phyloP scores from a whole-genome alignment of 768 basidiomycete species.

The Lentinus brumalis region DNA sequence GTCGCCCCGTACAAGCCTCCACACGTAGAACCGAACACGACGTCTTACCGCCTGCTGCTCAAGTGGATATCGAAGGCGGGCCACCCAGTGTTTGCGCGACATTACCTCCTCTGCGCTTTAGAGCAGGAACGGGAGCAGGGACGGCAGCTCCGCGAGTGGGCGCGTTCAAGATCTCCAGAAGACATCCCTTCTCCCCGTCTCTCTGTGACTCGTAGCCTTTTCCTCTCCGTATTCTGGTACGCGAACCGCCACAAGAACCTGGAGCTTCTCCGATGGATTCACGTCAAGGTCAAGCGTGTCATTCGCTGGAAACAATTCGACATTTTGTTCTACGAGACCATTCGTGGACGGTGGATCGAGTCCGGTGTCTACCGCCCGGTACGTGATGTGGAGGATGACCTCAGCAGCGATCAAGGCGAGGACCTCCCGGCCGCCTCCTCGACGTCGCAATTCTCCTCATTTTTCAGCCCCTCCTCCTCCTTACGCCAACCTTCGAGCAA shows the following conservation, averaged over 20 bases:
- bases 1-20: conserved; percentile 41
- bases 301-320: conserved; percentile 52
- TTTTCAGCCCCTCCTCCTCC: conserved; percentile 20
- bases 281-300: conserved; percentile 45
- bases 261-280: conserved; percentile 63
- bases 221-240: conserved; percentile 59
- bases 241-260: conserved; percentile 61
- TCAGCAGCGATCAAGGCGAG: background rate
- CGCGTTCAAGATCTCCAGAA: conserved; percentile 23
- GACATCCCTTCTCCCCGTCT: conserved; percentile 53
- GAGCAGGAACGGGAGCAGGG: conserved; percentile 41
- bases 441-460: conserved; percentile 14
- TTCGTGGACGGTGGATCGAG: conserved; percentile 25
- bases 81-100: conserved; percentile 59
- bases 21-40: conserved; percentile 62
- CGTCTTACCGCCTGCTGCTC: conserved; percentile 63
- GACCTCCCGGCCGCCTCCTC: conserved; percentile 2
- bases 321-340: conserved; percentile 43
- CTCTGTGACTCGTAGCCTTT: conserved; percentile 53
- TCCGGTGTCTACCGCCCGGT: conserved; percentile 13
- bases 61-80: conserved; percentile 53
- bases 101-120: conserved; percentile 63
- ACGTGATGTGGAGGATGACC: conserved; percentile 7
- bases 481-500: background rate
- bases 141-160: conserved; percentile 35